Conservation (phyloP, 139 green algal genomes). For the Chlamydomonas asymmetrica region DNA sequence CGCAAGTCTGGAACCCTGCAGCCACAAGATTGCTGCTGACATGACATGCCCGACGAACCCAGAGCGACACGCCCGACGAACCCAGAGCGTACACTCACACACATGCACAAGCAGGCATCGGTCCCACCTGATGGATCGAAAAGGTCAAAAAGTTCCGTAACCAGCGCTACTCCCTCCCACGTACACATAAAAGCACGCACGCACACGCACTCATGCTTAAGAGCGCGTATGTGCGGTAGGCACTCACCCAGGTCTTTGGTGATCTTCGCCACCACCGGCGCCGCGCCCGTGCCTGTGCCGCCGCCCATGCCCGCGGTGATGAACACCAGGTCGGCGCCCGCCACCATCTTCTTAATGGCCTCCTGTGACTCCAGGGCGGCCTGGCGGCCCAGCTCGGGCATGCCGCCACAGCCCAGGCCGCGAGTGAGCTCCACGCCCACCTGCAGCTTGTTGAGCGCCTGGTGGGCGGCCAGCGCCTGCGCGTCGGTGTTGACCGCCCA, state of each 20-base stretch:
- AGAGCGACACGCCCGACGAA: too few relatives aligned
- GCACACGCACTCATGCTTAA: too few relatives aligned
- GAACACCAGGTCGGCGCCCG: constrained; percentile 80
- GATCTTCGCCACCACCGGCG: constrained; percentile 83
- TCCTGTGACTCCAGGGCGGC: constrained; percentile 89
- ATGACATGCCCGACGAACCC: too few relatives aligned
- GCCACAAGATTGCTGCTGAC: too few relatives aligned
- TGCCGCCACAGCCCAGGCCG: constrained; percentile 90
- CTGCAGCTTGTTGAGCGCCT: constrained; percentile 88
- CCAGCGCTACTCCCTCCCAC: too few relatives aligned
- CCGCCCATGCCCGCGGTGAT: constrained; percentile 94
- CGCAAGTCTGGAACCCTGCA: too few relatives aligned
- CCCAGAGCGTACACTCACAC: too few relatives aligned
- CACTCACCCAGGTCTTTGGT: constrained; percentile 67
- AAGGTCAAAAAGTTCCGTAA: too few relatives aligned
- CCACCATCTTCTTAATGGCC: constrained; percentile 60
- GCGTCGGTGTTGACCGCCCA: constrained; percentile 95
- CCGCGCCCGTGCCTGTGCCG: constrained; percentile 89
- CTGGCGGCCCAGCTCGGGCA: constrained; percentile 86
- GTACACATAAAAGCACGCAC: too few relatives aligned
- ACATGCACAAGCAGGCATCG: too few relatives aligned
- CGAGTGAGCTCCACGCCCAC: constrained; percentile 89
- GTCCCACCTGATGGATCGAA: too few relatives aligned
- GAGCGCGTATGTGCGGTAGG: too few relatives aligned
- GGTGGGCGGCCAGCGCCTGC: constrained; percentile 87